Evolutionary conservation across 2,329 filamentous ascomycete genomes (phyloP), one percentile per base, ranked within the genome.

Genomic region (Gaeumannomyces sp.): DNA sequence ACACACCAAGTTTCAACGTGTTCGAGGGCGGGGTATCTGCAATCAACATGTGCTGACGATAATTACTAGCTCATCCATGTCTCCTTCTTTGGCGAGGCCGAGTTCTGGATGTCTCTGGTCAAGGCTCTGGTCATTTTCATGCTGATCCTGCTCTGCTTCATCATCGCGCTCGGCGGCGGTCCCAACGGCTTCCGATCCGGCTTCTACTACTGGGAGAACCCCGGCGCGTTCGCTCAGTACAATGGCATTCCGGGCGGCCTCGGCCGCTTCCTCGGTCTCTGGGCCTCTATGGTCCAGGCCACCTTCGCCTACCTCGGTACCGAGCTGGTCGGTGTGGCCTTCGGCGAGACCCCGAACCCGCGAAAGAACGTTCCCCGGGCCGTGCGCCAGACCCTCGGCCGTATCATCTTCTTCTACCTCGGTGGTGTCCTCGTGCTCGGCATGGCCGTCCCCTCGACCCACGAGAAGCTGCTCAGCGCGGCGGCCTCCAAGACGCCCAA

Each of bases 401-500:
- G 88, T 27, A 90, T 90, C 71, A 74, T 88, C 66, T 80, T 89
- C 74, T 91, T 91, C 77, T 90, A 90, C 76, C 80, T 88, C 65
- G 73, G 87, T 33, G 85, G 83, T 10, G 86, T 90, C 22, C 78
- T 90, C 59, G 81, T 90, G 59, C 76, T 90, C 7, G 88, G 88
- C 65, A 89, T 89, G 78, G 79, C 88, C 16, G 84, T 91, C 1
- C 85, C 87, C 0, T 89, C 88, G 77, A 78, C 89, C 74, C 74
- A 75, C 64, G 53, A 68, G 0, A 27, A 68, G 10, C 76, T 85
- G 16, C 76, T 81, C 11, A 74, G 75, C 13, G 81, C 81, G 65
- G 68, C 75, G 3, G 10, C 2, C 19, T 31, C 16, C 22, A 58
- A 63, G 22, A 45, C 60, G 25, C 28, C 28, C 13, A 25, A 53